Conservation (phyloP, 225 moss, liverwort and hornwort genomes). For the Physcomitrium patens region DNA sequence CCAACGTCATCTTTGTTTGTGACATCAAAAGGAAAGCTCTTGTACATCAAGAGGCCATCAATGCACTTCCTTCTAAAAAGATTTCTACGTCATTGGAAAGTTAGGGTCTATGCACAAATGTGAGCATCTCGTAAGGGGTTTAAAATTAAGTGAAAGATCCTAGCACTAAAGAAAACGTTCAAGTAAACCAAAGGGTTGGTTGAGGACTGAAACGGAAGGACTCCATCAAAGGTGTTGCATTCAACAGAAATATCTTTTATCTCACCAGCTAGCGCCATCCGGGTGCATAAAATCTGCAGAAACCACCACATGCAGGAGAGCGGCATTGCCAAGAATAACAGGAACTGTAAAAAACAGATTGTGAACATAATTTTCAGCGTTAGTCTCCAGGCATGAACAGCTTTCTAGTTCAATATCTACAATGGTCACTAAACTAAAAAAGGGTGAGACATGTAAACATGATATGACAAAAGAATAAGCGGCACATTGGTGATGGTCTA, state of each 20-base stretch:
- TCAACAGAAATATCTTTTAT: neutral
- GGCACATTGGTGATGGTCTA: neutral
- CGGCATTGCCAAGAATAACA: conserved; percentile 7
- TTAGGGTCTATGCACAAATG: too few relatives aligned
- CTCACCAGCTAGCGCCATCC: conserved; percentile 2
- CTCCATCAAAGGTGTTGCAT: neutral
- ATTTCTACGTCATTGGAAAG: too few relatives aligned
- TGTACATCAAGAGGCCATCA: too few relatives aligned
- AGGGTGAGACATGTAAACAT: neutral
- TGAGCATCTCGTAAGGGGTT: too few relatives aligned
- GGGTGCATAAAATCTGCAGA: conserved; percentile 8
- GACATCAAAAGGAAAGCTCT: too few relatives aligned
- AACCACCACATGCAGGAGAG: neutral
- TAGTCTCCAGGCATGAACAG: neutral
- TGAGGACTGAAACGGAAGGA: neutral
- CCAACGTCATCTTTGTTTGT: too few relatives aligned
- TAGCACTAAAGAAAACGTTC: neutral
- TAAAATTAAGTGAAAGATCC: too few relatives aligned
- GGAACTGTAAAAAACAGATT: neutral
- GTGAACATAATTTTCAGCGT: too few relatives aligned
- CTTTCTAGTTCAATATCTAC: conserved; percentile 1
- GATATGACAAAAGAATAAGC: conserved; percentile 14
- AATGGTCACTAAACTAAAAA: neutral
- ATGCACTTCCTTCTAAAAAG: too few relatives aligned
- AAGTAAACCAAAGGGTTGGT: neutral